Evolutionary conservation across 2,329 filamentous ascomycete species (phyloP), one percentile per base, ranked within the genome.

Genomic region (Hypomyces rosellus): DNA sequence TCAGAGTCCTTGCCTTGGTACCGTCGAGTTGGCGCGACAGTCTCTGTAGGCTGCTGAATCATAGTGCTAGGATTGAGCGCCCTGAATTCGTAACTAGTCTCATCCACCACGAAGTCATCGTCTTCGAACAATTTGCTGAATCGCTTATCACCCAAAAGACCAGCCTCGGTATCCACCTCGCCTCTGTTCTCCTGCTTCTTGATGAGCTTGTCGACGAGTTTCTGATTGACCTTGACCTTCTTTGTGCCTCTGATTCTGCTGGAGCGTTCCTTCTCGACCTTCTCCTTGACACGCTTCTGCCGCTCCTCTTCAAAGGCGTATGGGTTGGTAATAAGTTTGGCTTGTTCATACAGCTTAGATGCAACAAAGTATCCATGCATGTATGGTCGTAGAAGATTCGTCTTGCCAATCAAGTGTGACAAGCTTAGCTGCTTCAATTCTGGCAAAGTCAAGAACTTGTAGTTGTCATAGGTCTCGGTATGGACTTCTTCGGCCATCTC

Each of bases 351-450:
- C 22, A 99, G 72, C 63, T 91, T 89, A 61, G 95, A 92, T 34
- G 88, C 89, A 45, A 99, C 91, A 71, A 99, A 99, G 76, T 93
- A 97, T 60, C 93, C 95, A 66, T 99, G 93, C 95, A 99, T 99
- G 65, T 99, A 99, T 40, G 93, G 93, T 41, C 92, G 81, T 38
- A 99, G 74, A 16, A 97, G 74, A 63, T 88, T 93, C 25, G 90
- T 95, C 60, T 89, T 91, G 57, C 92, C 92, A 51, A 99, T 80
- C 44, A 99, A 76, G 65, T 97, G 92, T 48, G 88, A 85, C 63
- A 99, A 70, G 65, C 89, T 95, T 57, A 99, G 80, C 34, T 85
- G 82, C 60, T 88, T 87, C 48, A 99, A 77, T 67, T 99, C 91
- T 40, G 88, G 83, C 54, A 89, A 69, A 2, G 92, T 96, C 64